Conservation (phyloP, 805 yeast species). For the Wickerhamomyces xylosicus region DNA sequence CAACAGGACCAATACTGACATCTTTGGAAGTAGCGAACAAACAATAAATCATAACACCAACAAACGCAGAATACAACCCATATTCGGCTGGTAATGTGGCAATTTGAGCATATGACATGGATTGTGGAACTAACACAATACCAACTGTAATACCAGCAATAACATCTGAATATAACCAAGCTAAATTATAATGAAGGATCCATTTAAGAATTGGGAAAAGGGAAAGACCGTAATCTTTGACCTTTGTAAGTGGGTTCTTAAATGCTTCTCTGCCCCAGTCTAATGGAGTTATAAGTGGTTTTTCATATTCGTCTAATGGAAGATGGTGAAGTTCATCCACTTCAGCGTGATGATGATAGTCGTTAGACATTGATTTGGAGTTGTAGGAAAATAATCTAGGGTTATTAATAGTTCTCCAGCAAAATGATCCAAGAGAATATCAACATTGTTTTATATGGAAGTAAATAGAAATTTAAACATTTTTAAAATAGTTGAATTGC, state of each 20-base stretch:
- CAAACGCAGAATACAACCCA: slow-evolving; percentile 85
- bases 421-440: too few relatives aligned
- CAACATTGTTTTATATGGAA: too few relatives aligned
- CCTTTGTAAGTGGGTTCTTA: slow-evolving; percentile 13
- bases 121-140: slow-evolving; percentile 85
- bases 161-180: slow-evolving; percentile 75
- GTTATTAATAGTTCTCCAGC: too few relatives aligned
- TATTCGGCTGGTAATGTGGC: slow-evolving; percentile 77
- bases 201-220: slow-evolving; percentile 76
- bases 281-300: background rate
- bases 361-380: too few relatives aligned
- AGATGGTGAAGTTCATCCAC: too few relatives aligned
- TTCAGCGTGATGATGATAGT: too few relatives aligned
- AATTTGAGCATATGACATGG: slow-evolving; percentile 88
- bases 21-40: slow-evolving; percentile 93
- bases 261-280: slow-evolving; percentile 7
- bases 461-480: too few relatives aligned
- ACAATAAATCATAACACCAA: slow-evolving; percentile 83
- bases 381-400: too few relatives aligned
- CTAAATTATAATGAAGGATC: slow-evolving; percentile 73
- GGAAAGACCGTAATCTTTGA: slow-evolving; percentile 42
- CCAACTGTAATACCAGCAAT: slow-evolving; percentile 94
- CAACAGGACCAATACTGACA: slow-evolving; percentile 94
- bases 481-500: too few relatives aligned
- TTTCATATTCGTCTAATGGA: background rate